Conservation (phyloP, 768 basidiomycete genomes). For the Trichaptum fuscoviolaceum region DNA sequence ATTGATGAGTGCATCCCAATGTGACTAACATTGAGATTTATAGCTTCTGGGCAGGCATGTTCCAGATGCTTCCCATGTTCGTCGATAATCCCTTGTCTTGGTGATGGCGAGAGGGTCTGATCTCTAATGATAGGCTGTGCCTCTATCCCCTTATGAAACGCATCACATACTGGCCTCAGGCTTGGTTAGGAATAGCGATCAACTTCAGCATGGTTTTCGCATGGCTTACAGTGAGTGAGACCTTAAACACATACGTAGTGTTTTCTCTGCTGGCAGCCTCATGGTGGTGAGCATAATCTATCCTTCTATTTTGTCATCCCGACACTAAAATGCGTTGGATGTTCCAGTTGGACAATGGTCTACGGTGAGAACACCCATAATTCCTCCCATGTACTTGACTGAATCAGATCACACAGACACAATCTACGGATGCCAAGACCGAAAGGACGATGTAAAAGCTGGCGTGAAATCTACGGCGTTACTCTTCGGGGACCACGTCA, state of each 20-base stretch:
- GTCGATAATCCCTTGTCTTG: background rate
- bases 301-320: constrained; percentile 22
- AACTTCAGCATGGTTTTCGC: constrained; percentile 47
- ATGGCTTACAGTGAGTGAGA: constrained; percentile 37
- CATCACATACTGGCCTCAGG: constrained; percentile 56
- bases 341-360: constrained; percentile 37
- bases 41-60: background rate
- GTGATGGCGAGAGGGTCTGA: background rate
- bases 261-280: constrained; percentile 15
- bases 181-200: constrained; percentile 56
- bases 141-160: constrained; percentile 53
- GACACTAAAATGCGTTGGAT: constrained; percentile 20
- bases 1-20: background rate
- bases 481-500: constrained; percentile 57
- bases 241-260: constrained; percentile 22
- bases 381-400: background rate
- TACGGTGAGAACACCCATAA: constrained; percentile 25
- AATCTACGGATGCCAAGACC: constrained; percentile 78
- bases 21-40: background rate
- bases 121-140: constrained; percentile 17
- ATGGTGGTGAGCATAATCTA: constrained; percentile 20
- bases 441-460: constrained; percentile 62
- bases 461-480: constrained; percentile 75
- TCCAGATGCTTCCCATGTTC: background rate
- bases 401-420: constrained; percentile 35